Percentiles rank a stretch among this genome's conserved stretches.
phyloP scores from a whole-genome alignment of 2,329 filamentous ascomycete species.

The Fusarium sp. region DNA sequence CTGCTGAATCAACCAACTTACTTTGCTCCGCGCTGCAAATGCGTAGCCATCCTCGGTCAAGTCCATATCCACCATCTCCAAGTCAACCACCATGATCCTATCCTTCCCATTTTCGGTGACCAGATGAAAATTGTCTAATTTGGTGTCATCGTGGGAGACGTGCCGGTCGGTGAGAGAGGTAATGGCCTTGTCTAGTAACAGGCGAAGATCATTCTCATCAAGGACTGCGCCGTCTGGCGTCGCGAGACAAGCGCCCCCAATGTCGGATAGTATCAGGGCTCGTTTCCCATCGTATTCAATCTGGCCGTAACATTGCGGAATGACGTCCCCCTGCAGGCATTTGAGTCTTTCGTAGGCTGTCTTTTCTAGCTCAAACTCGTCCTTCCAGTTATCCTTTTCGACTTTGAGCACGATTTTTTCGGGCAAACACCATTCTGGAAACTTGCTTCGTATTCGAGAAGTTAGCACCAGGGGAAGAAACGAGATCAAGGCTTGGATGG shows the following conservation, averaged over 20 bases:
- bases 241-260: conserved; percentile 34
- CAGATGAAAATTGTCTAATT: conserved; percentile 39
- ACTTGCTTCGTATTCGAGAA: no score
- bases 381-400: conserved; percentile 40
- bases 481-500: neutral
- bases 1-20: neutral
- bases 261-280: conserved; percentile 40
- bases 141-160: conserved; percentile 35
- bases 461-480: no score
- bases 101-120: conserved; percentile 19
- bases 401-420: conserved; percentile 36
- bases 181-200: no score
- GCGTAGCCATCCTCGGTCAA: conserved; percentile 5
- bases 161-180: conserved; percentile 24
- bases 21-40: no score
- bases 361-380: conserved; percentile 40
- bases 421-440: conserved; percentile 30
- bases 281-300: conserved; percentile 29
- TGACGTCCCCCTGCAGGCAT: conserved; percentile 36
- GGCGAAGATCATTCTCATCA: no score
- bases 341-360: conserved; percentile 32
- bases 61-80: conserved; percentile 24
- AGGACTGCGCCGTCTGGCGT: neutral
- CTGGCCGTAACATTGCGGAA: conserved; percentile 37
- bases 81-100: conserved; percentile 34